Conservation (phyloP, 1,139 yeast genomes). For the Schwanniomyces etchellsii region DNA sequence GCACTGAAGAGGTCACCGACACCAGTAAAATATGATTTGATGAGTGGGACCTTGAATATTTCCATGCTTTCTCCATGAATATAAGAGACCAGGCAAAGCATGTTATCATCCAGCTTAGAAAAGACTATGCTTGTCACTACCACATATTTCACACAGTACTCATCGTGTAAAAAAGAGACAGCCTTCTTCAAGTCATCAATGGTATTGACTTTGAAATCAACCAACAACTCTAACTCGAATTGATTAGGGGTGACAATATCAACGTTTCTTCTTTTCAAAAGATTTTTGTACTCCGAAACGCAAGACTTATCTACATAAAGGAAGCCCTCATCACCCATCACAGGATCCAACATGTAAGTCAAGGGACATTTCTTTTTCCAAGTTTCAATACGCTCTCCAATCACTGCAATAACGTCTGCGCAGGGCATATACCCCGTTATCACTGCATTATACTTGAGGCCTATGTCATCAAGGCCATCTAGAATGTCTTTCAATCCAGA, state of each 20-base stretch:
- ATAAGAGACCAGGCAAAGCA: conserved; percentile 53
- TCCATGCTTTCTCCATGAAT: conserved; percentile 9
- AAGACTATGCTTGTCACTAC: conserved; percentile 50
- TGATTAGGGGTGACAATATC: conserved; percentile 85
- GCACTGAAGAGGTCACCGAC: conserved; percentile 92
- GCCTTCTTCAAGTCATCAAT: conserved; percentile 39
- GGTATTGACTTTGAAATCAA: conserved; percentile 46
- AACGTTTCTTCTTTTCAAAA: conserved; percentile 48
- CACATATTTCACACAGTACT: conserved; percentile 52
- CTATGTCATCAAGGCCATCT: conserved; percentile 40
- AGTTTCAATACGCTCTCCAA: conserved; percentile 12
- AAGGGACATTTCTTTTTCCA: conserved; percentile 13
- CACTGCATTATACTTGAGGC: conserved; percentile 19
- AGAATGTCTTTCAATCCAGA: conserved; percentile 10
- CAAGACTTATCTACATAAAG: conserved; percentile 73
- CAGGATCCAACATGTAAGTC: conserved; percentile 80
- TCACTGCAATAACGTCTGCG: conserved; percentile 19
- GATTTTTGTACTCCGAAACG: conserved; percentile 56
- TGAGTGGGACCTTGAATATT: conserved; percentile 43
- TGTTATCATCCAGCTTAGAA: conserved; percentile 7
- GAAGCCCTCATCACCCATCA: conserved; percentile 86
- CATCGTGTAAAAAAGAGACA: conserved; percentile 41
- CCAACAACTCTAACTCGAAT: conserved; percentile 75
- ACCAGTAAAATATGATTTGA: conserved; percentile 80
- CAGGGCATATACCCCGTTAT: conserved; percentile 35